phyloP scores from a whole-genome alignment of 352 stramenopile species.

The Phytophthora megakarya region DNA sequence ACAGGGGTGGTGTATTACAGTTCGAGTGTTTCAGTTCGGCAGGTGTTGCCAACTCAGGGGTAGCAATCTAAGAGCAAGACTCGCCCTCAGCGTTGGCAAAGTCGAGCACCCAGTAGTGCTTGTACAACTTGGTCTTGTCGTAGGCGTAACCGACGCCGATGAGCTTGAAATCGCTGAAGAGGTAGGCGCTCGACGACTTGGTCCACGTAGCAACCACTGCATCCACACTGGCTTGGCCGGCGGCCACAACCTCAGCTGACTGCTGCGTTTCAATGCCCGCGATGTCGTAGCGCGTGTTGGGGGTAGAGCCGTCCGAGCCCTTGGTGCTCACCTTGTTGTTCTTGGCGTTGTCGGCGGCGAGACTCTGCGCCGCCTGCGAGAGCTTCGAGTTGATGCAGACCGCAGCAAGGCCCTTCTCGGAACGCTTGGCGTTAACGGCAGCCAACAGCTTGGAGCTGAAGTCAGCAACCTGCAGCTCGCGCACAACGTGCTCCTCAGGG shows the following conservation, averaged over 20 bases:
- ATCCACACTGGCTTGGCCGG: slow-evolving; percentile 35
- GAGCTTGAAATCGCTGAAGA: slow-evolving; percentile 38
- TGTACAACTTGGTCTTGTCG: slow-evolving; percentile 31
- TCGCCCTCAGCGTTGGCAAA: slow-evolving; percentile 26
- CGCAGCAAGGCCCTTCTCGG: slow-evolving; percentile 31
- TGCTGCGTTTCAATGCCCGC: slow-evolving; percentile 22
- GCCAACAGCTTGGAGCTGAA: slow-evolving; percentile 42
- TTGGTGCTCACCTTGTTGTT: slow-evolving; percentile 37
- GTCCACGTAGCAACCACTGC: slow-evolving; percentile 44
- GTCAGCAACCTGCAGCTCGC: slow-evolving; percentile 40
- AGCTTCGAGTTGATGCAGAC: slow-evolving; percentile 52
- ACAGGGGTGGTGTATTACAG: background rate
- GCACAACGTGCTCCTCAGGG: slow-evolving; percentile 13
- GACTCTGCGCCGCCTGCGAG: slow-evolving; percentile 23
- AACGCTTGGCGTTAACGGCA: slow-evolving; percentile 45
- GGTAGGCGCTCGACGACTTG: slow-evolving; percentile 42
- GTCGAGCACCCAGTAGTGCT: slow-evolving; percentile 42
- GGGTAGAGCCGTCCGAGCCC: slow-evolving; percentile 36
- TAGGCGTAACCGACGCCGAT: slow-evolving; percentile 35
- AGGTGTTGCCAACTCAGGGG: background rate
- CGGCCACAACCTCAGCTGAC: slow-evolving; percentile 48
- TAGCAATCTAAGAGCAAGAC: slow-evolving; percentile 17
- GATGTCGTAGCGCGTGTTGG: slow-evolving; percentile 31
- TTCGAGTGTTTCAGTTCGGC: background rate
- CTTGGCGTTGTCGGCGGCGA: slow-evolving; percentile 32